Evolutionary conservation across 805 yeast species (phyloP).

Genomic region (Sugiyamaella marilandica): DNA sequence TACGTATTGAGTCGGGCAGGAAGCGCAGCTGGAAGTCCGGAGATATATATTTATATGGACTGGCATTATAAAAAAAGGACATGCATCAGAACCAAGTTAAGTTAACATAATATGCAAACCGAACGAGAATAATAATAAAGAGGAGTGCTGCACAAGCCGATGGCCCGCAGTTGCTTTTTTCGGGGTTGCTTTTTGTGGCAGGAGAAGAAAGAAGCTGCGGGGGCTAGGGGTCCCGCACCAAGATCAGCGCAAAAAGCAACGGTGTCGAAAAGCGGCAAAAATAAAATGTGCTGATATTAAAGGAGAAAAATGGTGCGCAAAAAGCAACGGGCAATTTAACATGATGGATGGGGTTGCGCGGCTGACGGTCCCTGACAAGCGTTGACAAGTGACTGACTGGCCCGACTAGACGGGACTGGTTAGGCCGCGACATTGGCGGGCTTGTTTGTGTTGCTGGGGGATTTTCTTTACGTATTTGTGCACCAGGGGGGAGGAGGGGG

Average conservation of each 20-base stretch:
- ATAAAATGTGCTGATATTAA: background rate
- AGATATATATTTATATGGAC: background rate
- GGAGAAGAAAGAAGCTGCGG: background rate
- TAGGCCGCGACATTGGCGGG: too few species aligned
- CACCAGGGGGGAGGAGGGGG: too few species aligned
- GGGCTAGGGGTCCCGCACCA: background rate
- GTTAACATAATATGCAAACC: constrained; percentile 4
- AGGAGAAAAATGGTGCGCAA: background rate
- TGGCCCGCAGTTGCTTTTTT: background rate
- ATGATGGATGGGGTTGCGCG: background rate
- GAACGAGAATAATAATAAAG: constrained; percentile 2
- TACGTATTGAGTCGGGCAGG: too few species aligned
- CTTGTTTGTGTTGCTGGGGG: too few species aligned
- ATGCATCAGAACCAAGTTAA: constrained; percentile 4
- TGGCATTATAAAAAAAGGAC: background rate
- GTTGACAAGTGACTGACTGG: too few species aligned
- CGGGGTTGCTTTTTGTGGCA: background rate
- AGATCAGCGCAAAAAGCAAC: background rate
- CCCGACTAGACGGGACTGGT: too few species aligned
- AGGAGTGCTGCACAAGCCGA: constrained; percentile 3
- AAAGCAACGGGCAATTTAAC: constrained; percentile 3
- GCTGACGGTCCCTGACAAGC: background rate
- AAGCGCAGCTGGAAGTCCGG: too few species aligned
- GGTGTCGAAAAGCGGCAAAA: background rate
- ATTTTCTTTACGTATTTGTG: too few species aligned